These are phyloP conservation scores for Tolypocladium nubicola DNA, from an alignment of 2,329 filamentous ascomycete genomes.

Conservation along the genomic window DNA sequence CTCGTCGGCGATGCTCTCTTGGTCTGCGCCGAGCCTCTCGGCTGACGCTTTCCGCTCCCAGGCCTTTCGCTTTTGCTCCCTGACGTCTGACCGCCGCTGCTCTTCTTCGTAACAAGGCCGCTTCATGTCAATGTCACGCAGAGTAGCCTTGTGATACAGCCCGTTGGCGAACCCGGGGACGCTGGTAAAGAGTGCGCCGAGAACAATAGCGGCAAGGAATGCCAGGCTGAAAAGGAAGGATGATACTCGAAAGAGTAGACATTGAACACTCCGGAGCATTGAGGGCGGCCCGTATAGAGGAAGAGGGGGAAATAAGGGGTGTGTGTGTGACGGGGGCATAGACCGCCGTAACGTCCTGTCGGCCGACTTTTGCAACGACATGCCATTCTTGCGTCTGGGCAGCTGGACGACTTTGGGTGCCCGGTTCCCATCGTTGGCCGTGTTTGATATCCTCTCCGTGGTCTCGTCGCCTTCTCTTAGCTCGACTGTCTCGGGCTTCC, in stretches of 20 bases:
- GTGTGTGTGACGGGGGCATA: slow-evolving; percentile 57
- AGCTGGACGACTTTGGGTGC: slow-evolving; percentile 15
- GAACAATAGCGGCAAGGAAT: slow-evolving; percentile 67
- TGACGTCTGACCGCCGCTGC: slow-evolving; percentile 39
- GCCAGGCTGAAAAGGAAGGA: slow-evolving; percentile 68
- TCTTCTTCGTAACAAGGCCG: slow-evolving; percentile 71
- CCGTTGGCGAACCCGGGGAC: slow-evolving; percentile 41
- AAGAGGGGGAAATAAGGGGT: slow-evolving; percentile 75
- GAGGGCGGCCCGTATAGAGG: slow-evolving; percentile 73
- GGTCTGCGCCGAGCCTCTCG: slow-evolving; percentile 28
- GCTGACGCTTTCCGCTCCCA: slow-evolving; percentile 44
- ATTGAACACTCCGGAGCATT: slow-evolving; percentile 53
- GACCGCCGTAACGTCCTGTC: slow-evolving; percentile 34
- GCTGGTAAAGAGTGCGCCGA: slow-evolving; percentile 61
- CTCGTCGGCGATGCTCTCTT: slow-evolving; percentile 36
- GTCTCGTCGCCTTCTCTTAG: slow-evolving; percentile 13
- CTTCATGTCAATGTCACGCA: slow-evolving; percentile 45
- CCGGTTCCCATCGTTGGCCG: slow-evolving; percentile 21
- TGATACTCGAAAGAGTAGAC: slow-evolving; percentile 49
- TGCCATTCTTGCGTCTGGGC: slow-evolving; percentile 19
- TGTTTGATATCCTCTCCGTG: slow-evolving; percentile 14
- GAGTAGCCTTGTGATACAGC: slow-evolving; percentile 41
- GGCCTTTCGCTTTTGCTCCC: slow-evolving; percentile 46
- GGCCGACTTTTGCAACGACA: slow-evolving; percentile 29
- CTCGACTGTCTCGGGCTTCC: slow-evolving; percentile 14